Evolutionary conservation across 495 filamentous ascomycete species (phyloP), one percentile per base, ranked within the genome.

Genomic region (Talaromyces proteolyticus): DNA sequence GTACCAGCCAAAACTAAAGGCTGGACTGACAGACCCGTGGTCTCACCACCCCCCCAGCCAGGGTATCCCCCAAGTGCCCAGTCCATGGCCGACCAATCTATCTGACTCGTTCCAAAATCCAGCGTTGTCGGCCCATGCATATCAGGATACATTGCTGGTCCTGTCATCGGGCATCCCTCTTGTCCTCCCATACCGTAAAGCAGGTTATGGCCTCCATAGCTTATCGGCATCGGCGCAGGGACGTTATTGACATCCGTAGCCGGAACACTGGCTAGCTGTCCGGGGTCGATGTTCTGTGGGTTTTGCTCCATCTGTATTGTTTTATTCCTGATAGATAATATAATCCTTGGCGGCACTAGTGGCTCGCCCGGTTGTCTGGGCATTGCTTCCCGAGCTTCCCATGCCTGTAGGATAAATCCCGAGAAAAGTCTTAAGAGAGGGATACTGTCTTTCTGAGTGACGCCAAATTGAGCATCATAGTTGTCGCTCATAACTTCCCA

Each of bases 401-500:
- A 80, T 14, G 69, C 70, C 19, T 64, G 57, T 17, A 80, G 63
- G n/a, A 80, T 50, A 10, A 75, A 36, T 38, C 57, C 66, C 5
- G 63, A 17, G 44, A 81, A 76, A 19, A 74, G 51, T 10, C 56
- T 55, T 52, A 75, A 72, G 6, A 78, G 50, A 7, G 67, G 65
- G 44, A 46, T 60, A 20, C 63, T 55, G 11, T 49, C 42, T 23
- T 49, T 8, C 1, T 41, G n/a, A 19, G 51, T 24, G 6, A 37
- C 37, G 8, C 38, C 21, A 50, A 69, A 67, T 7, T 69, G 64
- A 19, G 62, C 69, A 6, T 74, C 67, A 47, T 65, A 79, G 49
- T 80, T 78, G 1, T 76, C 68, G 54, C 65, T 72, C 69, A 81
- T 73, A 1, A 62, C 44, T 8, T 70, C 52, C 79, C 79, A 83